These are phyloP conservation scores for Aspergillus piperis DNA, from an alignment of 2,329 filamentous ascomycete genomes.

Conservation along the genomic window DNA sequence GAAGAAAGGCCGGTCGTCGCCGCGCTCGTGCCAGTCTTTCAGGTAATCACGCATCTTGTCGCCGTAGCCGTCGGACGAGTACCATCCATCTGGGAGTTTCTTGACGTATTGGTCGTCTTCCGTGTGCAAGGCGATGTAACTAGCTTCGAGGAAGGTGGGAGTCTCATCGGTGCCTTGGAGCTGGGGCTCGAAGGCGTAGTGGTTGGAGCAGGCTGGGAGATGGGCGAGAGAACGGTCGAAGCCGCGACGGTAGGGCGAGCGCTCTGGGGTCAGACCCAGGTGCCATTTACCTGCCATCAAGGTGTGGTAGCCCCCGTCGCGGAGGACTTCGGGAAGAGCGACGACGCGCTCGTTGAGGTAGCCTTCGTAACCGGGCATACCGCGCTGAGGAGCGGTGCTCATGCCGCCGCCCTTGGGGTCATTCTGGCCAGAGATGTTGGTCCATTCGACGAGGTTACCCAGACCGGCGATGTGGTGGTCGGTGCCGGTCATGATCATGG, in stretches of 20 bases:
- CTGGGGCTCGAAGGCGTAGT: slow-evolving; percentile 57
- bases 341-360: slow-evolving; percentile 63
- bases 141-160: slow-evolving; percentile 44
- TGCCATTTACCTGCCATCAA: slow-evolving; percentile 67
- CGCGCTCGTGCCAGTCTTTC: slow-evolving; percentile 48
- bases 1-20: slow-evolving; percentile 55
- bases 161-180: slow-evolving; percentile 44
- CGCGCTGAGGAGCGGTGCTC: slow-evolving; percentile 57
- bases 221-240: slow-evolving; percentile 63
- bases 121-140: slow-evolving; percentile 49
- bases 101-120: slow-evolving; percentile 48
- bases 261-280: slow-evolving; percentile 60
- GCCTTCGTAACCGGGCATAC: slow-evolving; percentile 64
- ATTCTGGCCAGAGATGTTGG: slow-evolving; percentile 56
- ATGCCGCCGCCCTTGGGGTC: slow-evolving; percentile 54
- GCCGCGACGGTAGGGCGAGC: slow-evolving; percentile 57
- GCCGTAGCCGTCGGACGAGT: slow-evolving; percentile 56
- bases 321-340: slow-evolving; percentile 60
- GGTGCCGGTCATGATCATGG: slow-evolving; percentile 68
- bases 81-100: slow-evolving; percentile 54
- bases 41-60: slow-evolving; percentile 57
- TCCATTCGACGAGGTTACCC: slow-evolving; percentile 62
- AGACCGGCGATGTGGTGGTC: slow-evolving; percentile 59
- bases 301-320: slow-evolving; percentile 61
- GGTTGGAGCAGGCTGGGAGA: slow-evolving; percentile 62